Conservation (phyloP, 768 basidiomycete genomes). For the Gymnopilus junonius region DNA sequence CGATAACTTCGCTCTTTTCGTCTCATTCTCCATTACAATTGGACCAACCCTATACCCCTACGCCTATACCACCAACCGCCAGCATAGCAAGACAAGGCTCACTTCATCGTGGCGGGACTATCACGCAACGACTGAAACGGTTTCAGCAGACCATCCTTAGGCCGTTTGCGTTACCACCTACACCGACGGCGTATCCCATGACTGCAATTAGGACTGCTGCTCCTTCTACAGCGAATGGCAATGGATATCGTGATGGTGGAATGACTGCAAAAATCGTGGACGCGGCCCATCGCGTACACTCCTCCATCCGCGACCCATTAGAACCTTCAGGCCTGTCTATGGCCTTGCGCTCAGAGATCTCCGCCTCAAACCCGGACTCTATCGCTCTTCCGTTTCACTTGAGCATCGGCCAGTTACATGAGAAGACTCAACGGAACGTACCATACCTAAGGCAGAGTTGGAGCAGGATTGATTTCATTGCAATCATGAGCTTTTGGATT, state of each 20-base stretch:
- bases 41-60: constrained; percentile 30
- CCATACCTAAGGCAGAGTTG: constrained; percentile 94
- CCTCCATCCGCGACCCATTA: constrained; percentile 45
- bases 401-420: constrained; percentile 56
- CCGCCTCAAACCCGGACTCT: constrained; percentile 36
- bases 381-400: constrained; percentile 67
- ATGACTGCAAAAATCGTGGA: constrained; percentile 32
- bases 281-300: constrained; percentile 39
- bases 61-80: constrained; percentile 25
- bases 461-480: constrained; percentile 88
- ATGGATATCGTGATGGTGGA: constrained; percentile 25
- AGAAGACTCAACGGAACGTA: constrained; percentile 66
- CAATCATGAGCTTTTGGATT: constrained; percentile 88
- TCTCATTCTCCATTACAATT: constrained; percentile 36
- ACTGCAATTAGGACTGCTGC: constrained; percentile 10
- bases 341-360: constrained; percentile 46
- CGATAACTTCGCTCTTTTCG: constrained; percentile 52
- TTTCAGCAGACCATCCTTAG: constrained; percentile 52
- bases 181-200: constrained; percentile 31
- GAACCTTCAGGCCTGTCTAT: constrained; percentile 56
- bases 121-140: constrained; percentile 48
- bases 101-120: constrained; percentile 47
- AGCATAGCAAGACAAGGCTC: constrained; percentile 38
- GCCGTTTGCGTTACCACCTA: constrained; percentile 54
- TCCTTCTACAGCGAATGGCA: constrained; percentile 12